A percentile compares a stretch with the other conserved stretches of the same genome.
Evolutionary conservation across 2,329 filamentous ascomycete genomes (phyloP).

Genomic region (Gaeumannomyces tritici): DNA sequence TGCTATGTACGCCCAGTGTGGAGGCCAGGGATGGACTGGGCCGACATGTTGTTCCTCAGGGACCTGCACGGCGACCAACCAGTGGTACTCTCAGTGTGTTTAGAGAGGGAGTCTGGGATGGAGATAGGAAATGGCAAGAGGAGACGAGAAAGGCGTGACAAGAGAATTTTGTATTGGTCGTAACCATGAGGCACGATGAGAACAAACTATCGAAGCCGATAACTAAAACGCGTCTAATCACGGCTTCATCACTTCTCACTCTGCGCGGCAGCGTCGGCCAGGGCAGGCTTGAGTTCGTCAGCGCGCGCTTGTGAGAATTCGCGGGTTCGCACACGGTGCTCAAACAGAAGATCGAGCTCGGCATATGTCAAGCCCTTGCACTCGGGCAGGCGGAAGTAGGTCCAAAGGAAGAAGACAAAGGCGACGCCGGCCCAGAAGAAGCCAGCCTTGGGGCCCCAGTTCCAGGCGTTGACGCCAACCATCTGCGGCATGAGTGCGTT

Average conservation of each 20-base stretch:
- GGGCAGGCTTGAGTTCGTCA: not conserved
- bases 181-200: no score
- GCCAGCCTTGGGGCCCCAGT: constrained; percentile 37
- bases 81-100: not conserved
- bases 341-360: constrained; percentile 47
- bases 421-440: constrained; percentile 36
- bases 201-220: no score
- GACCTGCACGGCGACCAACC: not conserved
- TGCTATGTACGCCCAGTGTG: not conserved
- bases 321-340: constrained; percentile 29
- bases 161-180: no score
- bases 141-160: no score
- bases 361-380: constrained; percentile 42
- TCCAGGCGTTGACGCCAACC: constrained; percentile 33
- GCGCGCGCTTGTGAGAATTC: constrained; percentile 9
- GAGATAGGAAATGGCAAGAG: no score
- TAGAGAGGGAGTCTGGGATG: not conserved
- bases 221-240: no score
- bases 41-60: not conserved
- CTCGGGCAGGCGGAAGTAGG: constrained; percentile 43
- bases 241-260: not conserved
- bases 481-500: constrained; percentile 37
- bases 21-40: not conserved
- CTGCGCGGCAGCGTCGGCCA: not conserved
- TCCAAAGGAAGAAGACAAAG: constrained; percentile 35